Evolutionary conservation across 495 filamentous ascomycete genomes (phyloP).

Genomic region (Talaromyces ruber): DNA sequence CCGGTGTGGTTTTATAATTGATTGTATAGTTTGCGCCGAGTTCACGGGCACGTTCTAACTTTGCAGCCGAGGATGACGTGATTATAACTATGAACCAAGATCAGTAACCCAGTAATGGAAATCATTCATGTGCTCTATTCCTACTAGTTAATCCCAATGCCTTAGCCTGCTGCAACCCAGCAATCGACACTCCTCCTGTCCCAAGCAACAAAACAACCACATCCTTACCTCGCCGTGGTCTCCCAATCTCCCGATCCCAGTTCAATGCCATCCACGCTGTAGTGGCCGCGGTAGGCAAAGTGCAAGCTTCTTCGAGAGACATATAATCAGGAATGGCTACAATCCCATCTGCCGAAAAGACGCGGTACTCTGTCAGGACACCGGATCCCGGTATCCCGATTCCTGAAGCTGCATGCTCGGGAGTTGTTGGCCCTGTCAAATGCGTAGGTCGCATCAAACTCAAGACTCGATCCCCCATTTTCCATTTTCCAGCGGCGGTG

Average conservation of each 20-base stretch:
- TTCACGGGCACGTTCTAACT: slow-evolving; percentile 13
- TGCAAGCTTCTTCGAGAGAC: slow-evolving; percentile 19
- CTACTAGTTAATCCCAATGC: slow-evolving; percentile 10
- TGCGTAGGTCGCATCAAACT: neutral
- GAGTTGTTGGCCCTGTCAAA: neutral
- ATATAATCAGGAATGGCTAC: slow-evolving; percentile 20
- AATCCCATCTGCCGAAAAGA: slow-evolving; percentile 13
- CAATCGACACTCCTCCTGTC: slow-evolving; percentile 26
- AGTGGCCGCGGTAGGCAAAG: slow-evolving; percentile 24
- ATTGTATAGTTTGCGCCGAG: slow-evolving; percentile 15
- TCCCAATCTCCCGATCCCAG: slow-evolving; percentile 14
- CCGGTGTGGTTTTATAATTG: slow-evolving; percentile 21
- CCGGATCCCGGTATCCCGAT: slow-evolving; percentile 11
- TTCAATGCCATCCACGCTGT: slow-evolving; percentile 35
- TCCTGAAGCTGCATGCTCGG: neutral
- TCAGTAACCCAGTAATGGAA: neutral
- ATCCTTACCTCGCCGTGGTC: neutral
- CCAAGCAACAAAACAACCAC: slow-evolving; percentile 22
- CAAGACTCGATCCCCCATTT: neutral
- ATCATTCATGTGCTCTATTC: no score
- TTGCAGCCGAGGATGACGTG: slow-evolving; percentile 21
- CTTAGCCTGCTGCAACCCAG: slow-evolving; percentile 18
- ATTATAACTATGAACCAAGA: slow-evolving; percentile 15
- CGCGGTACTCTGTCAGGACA: slow-evolving; percentile 31
- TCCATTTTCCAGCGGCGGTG: neutral